Evolutionary conservation across 306 rosid species (phyloP), one percentile per base, ranked within the genome.

Genomic region (Senna tora): DNA sequence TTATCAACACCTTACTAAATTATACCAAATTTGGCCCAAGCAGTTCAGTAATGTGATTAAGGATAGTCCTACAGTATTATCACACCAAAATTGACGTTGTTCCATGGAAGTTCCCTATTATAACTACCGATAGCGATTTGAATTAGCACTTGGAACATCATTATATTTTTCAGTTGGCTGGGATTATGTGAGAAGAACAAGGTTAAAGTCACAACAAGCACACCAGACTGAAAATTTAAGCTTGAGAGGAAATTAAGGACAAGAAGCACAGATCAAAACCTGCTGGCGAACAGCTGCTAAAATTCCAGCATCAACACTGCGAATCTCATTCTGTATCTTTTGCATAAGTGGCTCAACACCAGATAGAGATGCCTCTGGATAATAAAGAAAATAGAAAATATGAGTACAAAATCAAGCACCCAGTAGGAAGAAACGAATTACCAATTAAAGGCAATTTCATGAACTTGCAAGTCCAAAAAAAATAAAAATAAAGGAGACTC

Each of bases 341-440:
- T 94, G 99, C 99, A 94, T 94, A 10, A 94, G 90, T 39, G 96
- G 99, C 73, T 94, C 99, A 6, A 94, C 99, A 22, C 97, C 99
- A 16, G 96, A 83, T 4, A 94, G 65, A 53, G 99, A 94, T 32
- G 84, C 91, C 89, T 94, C 99, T 91, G 86, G 21, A 76, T 11
- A 72, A 39, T 41, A 45, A 9, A 68, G 55, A 50, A 70, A 64
- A 9, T 15, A 64, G 75, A 74, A 34, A 46, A 49, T 30, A 50
- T 77, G 49, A 79, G 17, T 25, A 51, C 15, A 20, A 59, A 10
- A 74, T 33, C 7, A 30, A 25, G 53, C 14, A n/a, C 12, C 16
- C 30, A 21, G 53, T 13, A 74, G 39, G 72, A 58, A n/a, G 38
- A 71, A 60, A 50, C 19, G 62, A 46, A 38, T 49, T 15, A 30